Conservation (phyloP, 1,284 basidiomycete species). For the Rhodotorula mucilaginosa region DNA sequence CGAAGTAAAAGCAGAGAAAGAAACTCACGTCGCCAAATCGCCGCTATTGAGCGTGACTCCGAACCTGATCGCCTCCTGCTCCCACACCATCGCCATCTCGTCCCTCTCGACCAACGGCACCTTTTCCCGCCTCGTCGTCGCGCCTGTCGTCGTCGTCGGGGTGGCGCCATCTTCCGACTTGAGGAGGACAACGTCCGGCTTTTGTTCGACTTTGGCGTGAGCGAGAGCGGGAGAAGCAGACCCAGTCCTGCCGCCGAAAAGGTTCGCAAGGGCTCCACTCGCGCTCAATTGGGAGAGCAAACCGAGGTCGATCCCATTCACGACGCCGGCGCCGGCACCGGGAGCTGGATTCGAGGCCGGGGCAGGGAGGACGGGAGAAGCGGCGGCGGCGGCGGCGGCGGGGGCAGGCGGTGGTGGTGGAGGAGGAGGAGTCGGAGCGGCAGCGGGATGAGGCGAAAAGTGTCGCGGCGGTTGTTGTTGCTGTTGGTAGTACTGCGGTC, state of each 20-base stretch:
- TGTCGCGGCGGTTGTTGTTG: not conserved
- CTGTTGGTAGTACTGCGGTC: not conserved
- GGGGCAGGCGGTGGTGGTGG: constrained; percentile 40
- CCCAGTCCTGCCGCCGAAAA: constrained; percentile 21
- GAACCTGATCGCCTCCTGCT: constrained; percentile 26
- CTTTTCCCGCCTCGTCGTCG: not conserved
- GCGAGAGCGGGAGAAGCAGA: constrained; percentile 40
- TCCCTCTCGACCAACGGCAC: not conserved
- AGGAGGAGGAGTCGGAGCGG: constrained; percentile 27
- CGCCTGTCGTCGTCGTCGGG: constrained; percentile 6
- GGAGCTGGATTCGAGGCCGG: no score
- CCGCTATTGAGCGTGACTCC: constrained; percentile 31
- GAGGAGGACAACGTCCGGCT: not conserved
- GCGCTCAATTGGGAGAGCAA: constrained; percentile 37
- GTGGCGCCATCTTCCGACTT: not conserved
- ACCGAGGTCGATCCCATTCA: constrained; percentile 31
- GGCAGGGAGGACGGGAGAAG: not conserved
- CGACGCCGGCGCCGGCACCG: not conserved
- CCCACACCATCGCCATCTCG: constrained; percentile 21
- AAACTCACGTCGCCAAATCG: constrained; percentile 28
- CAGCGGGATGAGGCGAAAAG: not conserved
- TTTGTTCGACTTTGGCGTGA: constrained; percentile 3
- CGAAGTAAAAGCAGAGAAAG: not conserved
- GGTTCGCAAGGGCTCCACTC: constrained; percentile 28
- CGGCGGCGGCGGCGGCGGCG: constrained; percentile 42